phyloP scores from a whole-genome alignment of 169 alveolate species.

The Plasmodium ovale region DNA sequence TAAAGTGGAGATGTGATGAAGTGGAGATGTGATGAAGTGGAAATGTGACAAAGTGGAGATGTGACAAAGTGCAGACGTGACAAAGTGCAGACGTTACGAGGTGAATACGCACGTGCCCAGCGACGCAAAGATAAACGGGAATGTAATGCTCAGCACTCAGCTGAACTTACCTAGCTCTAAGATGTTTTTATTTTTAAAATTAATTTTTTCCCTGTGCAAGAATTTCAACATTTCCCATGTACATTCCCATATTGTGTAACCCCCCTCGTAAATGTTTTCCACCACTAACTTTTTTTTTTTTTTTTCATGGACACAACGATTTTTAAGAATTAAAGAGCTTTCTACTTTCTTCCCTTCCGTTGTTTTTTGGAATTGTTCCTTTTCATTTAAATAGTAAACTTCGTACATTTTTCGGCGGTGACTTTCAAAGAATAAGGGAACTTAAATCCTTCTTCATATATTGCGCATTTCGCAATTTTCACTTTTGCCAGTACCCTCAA shows the following conservation, averaged over 20 bases:
- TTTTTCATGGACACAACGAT: conserved; percentile 18
- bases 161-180: conserved; percentile 55
- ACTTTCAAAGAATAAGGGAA: no score
- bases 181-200: conserved; percentile 39
- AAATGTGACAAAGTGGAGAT: no score
- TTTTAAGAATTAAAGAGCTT: conserved; percentile 48
- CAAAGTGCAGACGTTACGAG: no score
- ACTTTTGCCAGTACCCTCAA: no score
- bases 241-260: conserved; percentile 76
- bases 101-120: not conserved
- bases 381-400: conserved; percentile 55
- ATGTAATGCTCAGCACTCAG: no score
- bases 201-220: conserved; percentile 24
- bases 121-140: not conserved
- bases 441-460: no score
- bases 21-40: no score
- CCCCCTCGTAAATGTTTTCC: conserved; percentile 63
- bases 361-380: conserved; percentile 49
- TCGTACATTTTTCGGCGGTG: conserved; percentile 36
- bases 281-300: conserved; percentile 41
- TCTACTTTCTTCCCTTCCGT: conserved; percentile 31
- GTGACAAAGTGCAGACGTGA: no score
- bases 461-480: no score
- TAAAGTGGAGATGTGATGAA: no score
- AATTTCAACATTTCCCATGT: conserved; percentile 75